Percentiles rank a stretch among this genome's conserved stretches.
These are phyloP conservation scores for Diaporthe citrichinensis DNA, from an alignment of 2,329 filamentous ascomycete species.

Conservation along the genomic window DNA sequence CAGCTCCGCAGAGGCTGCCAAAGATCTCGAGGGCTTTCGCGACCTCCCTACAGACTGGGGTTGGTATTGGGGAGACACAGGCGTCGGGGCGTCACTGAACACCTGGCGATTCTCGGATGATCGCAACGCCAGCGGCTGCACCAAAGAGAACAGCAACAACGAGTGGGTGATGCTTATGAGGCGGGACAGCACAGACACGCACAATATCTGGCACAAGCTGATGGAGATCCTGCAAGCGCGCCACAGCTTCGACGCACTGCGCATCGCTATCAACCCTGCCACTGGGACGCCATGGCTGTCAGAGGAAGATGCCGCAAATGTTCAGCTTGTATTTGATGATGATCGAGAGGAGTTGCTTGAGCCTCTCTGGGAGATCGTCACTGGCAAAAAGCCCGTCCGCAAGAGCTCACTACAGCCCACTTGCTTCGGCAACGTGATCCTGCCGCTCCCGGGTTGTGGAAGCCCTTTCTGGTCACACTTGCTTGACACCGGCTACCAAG, in stretches of 20 bases:
- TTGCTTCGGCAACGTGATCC: constrained; percentile 46
- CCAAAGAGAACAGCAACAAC: constrained; percentile 36
- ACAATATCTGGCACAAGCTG: constrained; percentile 49
- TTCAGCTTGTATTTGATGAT: constrained; percentile 45
- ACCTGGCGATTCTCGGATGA: constrained; percentile 41
- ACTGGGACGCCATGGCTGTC: constrained; percentile 44
- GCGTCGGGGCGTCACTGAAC: constrained; percentile 43
- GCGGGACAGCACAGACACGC: constrained; percentile 45
- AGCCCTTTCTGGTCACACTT: constrained; percentile 47
- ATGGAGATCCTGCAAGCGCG: constrained; percentile 50
- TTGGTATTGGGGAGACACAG: constrained; percentile 47
- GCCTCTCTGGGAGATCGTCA: constrained; percentile 45
- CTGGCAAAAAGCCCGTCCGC: constrained; percentile 44
- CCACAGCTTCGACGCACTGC: constrained; percentile 45
- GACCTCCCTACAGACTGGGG: constrained; percentile 40
- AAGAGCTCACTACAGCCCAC: constrained; percentile 42
- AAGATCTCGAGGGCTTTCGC: constrained; percentile 41
- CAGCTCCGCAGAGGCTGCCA: constrained; percentile 32
- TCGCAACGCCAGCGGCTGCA: constrained; percentile 32
- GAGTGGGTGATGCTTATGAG: constrained; percentile 46
- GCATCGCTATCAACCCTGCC: constrained; percentile 43
- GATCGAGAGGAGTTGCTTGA: constrained; percentile 42
- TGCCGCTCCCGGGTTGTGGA: constrained; percentile 46
- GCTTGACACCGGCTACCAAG: constrained; percentile 35
- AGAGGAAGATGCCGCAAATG: constrained; percentile 37